Evolutionary conservation across 495 filamentous ascomycete species (phyloP), one percentile per base, ranked within the genome.

Genomic region (Penicillium maclennaniae): DNA sequence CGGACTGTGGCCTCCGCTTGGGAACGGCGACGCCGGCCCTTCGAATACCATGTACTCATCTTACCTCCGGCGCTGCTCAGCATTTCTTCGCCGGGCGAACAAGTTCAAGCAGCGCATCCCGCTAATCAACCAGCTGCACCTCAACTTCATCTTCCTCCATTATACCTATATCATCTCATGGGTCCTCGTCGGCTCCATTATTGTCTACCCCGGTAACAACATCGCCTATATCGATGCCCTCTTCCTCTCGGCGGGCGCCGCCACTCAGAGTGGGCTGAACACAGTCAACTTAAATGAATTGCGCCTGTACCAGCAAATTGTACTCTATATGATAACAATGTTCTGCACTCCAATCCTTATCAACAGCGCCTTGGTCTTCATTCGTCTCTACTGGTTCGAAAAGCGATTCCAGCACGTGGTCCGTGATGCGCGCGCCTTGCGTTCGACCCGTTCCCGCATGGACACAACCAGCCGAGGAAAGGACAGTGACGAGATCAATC

Each of bases 301-400:
- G 3, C 77, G 78, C 49, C 83, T 87, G 6, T 95, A 89, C 56
- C 91, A 95, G 62, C 93, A 87, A 66, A 57, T 89, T 9, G 69
- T 87, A 27, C 62, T 92, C n/a, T 91, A 86, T 49, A 60, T 88
- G 28, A 69, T 88, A 19, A 70, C 87, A 1, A 83, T 89, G 77
- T 56, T 92, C 20, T 82, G 87, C 28, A 98, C 91, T 41, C 93
- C 93, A 3, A 96, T 98, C 54, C 87, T 88, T 49, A 92, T 98
- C 69, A 83, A 96, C 65, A 79, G 86, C 7, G 85, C 82, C 27
- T 87, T 97, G 26, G 92, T 97, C 0, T 95, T 95, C 59, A 75
- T 97, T 19, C 87, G 93, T 3, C 73, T 97, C 5, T 96, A 96
- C 70, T 97, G 92, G 92, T 98, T 98, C 61, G 92, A 97, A 71